Percentiles rank a stretch among this genome's conserved stretches.
These are phyloP conservation scores for Sporobolomyces pararoseus DNA, from an alignment of 768 basidiomycete species.

Conservation along the genomic window DNA sequence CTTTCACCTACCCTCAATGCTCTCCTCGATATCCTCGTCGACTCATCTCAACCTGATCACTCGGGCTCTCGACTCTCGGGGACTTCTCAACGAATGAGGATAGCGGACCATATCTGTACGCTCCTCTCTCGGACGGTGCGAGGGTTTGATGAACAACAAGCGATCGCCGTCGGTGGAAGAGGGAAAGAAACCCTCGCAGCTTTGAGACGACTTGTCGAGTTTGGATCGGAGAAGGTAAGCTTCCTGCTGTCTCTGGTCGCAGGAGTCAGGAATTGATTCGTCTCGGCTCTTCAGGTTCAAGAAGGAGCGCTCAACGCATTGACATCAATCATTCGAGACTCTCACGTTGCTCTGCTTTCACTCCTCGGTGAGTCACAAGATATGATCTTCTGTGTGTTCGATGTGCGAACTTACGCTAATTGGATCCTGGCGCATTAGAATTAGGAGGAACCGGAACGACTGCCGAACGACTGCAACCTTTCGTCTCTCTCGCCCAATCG, in stretches of 20 bases:
- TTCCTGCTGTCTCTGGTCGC: background rate
- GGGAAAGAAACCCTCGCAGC: background rate
- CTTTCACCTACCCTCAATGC: conserved; percentile 3
- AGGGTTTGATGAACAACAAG: background rate
- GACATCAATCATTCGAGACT: conserved; percentile 15
- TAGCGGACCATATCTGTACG: conserved; percentile 28
- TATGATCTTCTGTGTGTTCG: too few species aligned
- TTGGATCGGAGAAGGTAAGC: conserved; percentile 25
- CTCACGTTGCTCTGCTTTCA: background rate
- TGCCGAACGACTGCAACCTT: background rate
- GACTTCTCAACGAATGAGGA: background rate
- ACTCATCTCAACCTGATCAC: background rate
- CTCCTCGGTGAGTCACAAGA: conserved; percentile 13
- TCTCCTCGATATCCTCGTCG: conserved; percentile 21
- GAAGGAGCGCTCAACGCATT: conserved; percentile 27
- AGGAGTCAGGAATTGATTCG: background rate
- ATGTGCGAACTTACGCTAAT: too few species aligned
- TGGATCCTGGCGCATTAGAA: too few species aligned
- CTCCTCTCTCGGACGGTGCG: conserved; percentile 22
- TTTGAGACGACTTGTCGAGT: background rate
- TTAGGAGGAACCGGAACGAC: background rate
- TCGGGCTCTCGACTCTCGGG: background rate
- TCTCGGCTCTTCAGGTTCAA: background rate
- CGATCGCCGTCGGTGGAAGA: background rate
- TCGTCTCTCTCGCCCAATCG: background rate